Conservation (phyloP, 2,329 filamentous ascomycete species). For the Trichoderma koningiopsis region DNA sequence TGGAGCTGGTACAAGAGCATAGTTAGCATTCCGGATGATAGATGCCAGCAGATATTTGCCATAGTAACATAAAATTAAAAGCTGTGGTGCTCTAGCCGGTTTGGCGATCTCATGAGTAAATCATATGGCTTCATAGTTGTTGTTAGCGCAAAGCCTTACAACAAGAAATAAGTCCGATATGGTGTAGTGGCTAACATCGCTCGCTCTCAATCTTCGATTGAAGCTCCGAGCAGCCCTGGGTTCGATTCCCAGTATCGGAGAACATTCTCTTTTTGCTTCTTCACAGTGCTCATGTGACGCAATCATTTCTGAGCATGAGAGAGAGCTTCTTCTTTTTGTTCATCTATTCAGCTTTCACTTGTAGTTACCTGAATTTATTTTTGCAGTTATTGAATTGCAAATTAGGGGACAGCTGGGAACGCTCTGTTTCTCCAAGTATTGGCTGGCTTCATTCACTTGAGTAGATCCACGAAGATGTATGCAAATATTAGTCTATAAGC, state of each 20-base stretch:
- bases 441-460: neutral
- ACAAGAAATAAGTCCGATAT: conserved; percentile 35
- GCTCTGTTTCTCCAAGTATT: neutral
- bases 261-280: neutral
- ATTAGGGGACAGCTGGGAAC: neutral
- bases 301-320: neutral
- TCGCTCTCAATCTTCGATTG: conserved; percentile 37
- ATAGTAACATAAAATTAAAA: neutral
- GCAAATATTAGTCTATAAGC: neutral
- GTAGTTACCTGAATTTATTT: neutral
- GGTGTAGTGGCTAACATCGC: conserved; percentile 44
- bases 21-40: neutral
- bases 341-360: neutral
- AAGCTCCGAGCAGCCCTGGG: conserved; percentile 39
- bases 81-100: neutral
- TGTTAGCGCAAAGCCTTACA: rapidly evolving
- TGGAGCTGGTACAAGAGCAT: neutral
- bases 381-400: neutral
- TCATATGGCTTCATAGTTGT: neutral
- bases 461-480: neutral
- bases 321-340: neutral
- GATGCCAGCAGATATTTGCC: neutral
- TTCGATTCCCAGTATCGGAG: conserved; percentile 43
- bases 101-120: neutral
- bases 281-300: neutral